Evolutionary conservation across 2,329 filamentous ascomycete genomes (phyloP), one percentile per base, ranked within the genome.

Genomic region (Torrubiella hemipterigena): DNA sequence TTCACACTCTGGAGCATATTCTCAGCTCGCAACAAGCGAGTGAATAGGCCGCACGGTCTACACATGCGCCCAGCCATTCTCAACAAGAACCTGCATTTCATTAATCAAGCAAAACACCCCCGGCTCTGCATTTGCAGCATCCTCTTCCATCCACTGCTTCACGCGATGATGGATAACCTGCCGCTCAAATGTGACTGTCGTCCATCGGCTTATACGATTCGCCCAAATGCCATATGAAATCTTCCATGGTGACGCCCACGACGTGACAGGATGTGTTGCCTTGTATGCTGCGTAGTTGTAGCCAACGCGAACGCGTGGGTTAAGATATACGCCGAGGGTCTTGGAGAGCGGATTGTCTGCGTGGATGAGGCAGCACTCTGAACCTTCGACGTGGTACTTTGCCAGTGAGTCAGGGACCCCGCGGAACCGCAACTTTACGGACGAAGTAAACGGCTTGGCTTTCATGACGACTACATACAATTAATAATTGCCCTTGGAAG

Each of bases 341-440:
- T 46, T 46, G 5, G 64, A 65, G 5, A 75, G 54, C 2, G 69
- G 70, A 42, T 83, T 84, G 45, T 84, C 80, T 3, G 73, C 71
- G 47, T 84, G 80, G 34, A 84, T 74, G 32, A 87, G 67, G 51
- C 82, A 87, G 58, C 81, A 86, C 53, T 87, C 81, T 11, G 74
- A 81, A n/a, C 66, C 81, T 51, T 87, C 82, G 17, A 86, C 59
- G 45, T 83, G 79, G 17, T 59, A 45, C 7, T 52, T 45, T 3
- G 72, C 73, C 2, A 89, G 67, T 4, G 63, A 66, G 45, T 82
- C 77, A 0, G 69, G 47, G 15, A 81, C 61, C 5, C 65, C 77
- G 8, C 79, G 71, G 51, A 83, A 83, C 12, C 56, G 60, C 0
- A 82, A 48, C 27, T 44, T 42, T 3, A 46, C 45, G 2, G 52